Conservation (phyloP, 257 asterid genomes). For the Fraxinus excelsior region DNA sequence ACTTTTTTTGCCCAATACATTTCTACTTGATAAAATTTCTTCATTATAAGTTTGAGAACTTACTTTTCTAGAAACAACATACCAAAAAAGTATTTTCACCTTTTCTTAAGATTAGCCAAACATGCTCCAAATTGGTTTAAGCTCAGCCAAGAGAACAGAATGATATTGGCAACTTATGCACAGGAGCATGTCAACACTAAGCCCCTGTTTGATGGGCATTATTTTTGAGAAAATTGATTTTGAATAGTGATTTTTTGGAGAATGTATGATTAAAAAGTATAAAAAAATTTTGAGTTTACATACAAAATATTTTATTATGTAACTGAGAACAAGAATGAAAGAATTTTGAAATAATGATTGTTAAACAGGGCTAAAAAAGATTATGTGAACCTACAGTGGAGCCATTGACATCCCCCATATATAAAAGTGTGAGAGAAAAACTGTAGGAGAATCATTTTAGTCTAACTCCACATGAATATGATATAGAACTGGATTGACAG, state of each 20-base stretch:
- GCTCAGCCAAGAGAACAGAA: neutral
- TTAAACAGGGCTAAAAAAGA: neutral
- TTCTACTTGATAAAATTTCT: neutral
- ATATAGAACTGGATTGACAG: neutral
- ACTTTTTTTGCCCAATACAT: neutral
- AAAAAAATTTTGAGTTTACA: too few species aligned
- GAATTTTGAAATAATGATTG: too few species aligned
- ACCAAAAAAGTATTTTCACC: neutral
- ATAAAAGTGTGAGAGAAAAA: neutral
- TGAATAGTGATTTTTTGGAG: too few species aligned
- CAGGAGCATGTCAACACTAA: neutral
- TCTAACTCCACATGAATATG: neutral
- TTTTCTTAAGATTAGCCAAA: neutral
- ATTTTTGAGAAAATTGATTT: too few species aligned
- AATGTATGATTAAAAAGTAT: too few species aligned
- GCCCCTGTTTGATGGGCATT: too few species aligned
- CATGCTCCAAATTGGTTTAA: neutral
- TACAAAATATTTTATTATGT: too few species aligned
- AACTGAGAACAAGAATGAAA: too few species aligned
- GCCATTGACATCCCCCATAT: neutral
- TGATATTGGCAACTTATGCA: neutral
- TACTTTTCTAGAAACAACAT: neutral
- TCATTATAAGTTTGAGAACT: neutral
- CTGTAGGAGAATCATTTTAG: neutral
- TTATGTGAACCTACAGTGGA: neutral